Evolutionary conservation across 345 rosid genomes (phyloP).

Genomic region (Euphorbia pulcherrima): DNA sequence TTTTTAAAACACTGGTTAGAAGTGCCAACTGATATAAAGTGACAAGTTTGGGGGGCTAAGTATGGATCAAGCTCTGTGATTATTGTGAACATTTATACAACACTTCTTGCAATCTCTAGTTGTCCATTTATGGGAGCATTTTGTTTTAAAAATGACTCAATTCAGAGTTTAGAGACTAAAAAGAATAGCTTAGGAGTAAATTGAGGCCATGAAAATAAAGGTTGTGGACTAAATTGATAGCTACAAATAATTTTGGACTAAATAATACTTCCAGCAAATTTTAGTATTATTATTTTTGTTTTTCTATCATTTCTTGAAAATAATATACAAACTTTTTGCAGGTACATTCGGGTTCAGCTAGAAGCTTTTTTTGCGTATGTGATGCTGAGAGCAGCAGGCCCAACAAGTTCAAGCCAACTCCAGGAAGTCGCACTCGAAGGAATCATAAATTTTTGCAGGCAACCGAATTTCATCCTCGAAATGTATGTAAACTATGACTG

Average conservation of each 20-base stretch:
- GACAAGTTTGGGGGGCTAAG: no score
- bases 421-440: conserved; percentile 92
- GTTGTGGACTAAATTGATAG: no score
- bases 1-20: no score
- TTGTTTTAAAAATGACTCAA: no score
- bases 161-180: no score
- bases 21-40: no score
- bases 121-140: no score
- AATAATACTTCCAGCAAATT: neutral
- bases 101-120: no score
- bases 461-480: conserved; percentile 72
- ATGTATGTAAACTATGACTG: conserved; percentile 82
- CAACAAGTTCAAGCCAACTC: conserved; percentile 43
- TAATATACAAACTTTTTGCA: conserved; percentile 15
- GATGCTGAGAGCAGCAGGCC: conserved; percentile 44
- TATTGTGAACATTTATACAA: no score
- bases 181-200: no score
- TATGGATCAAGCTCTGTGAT: no score
- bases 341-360: conserved; percentile 81
- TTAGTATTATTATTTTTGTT: neutral
- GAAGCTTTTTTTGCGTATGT: conserved; percentile 84
- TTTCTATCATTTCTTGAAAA: neutral
- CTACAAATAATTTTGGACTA: neutral
- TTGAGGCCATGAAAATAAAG: no score
- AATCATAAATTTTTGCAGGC: conserved; percentile 74